phyloP scores from a whole-genome alignment of 2,329 filamentous ascomycete genomes.

The Claviceps africana region DNA sequence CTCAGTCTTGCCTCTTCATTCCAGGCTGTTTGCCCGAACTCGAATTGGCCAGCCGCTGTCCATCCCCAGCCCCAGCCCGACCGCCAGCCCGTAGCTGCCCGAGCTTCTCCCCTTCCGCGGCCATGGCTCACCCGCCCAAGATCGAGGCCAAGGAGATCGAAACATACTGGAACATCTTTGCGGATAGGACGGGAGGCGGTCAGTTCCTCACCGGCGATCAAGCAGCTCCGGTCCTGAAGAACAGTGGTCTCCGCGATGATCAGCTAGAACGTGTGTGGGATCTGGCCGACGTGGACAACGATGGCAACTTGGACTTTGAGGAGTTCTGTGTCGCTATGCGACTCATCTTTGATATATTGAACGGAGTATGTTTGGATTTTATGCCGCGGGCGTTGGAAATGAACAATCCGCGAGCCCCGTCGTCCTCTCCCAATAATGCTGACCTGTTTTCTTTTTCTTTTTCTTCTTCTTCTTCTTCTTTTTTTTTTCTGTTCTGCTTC shows the following conservation, averaged over 20 bases:
- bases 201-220: slow-evolving; percentile 48
- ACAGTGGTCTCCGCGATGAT: slow-evolving; percentile 47
- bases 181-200: slow-evolving; percentile 43
- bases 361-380: slow-evolving; percentile 48
- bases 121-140: slow-evolving; percentile 37
- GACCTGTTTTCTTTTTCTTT: not conserved
- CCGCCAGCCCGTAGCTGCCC: not conserved
- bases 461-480: not conserved
- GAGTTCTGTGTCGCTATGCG: slow-evolving; percentile 99
- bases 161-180: slow-evolving; percentile 53
- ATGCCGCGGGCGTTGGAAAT: not conserved
- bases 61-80: not conserved
- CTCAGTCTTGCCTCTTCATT: not conserved
- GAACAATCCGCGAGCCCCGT: too few species aligned
- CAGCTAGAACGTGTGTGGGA: slow-evolving; percentile 98
- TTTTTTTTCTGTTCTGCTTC: not conserved
- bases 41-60: not conserved
- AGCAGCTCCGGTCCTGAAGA: slow-evolving; percentile 48
- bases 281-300: slow-evolving; percentile 89
- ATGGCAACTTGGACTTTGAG: slow-evolving; percentile 96
- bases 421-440: not conserved
- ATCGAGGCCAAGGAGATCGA: slow-evolving; percentile 50
- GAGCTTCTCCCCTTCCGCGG: slow-evolving; percentile 11
- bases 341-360: slow-evolving; percentile 91
- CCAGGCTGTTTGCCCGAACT: not conserved